phyloP scores from a whole-genome alignment of 208 protist genomes.

The Leishmania martiniquensis region DNA sequence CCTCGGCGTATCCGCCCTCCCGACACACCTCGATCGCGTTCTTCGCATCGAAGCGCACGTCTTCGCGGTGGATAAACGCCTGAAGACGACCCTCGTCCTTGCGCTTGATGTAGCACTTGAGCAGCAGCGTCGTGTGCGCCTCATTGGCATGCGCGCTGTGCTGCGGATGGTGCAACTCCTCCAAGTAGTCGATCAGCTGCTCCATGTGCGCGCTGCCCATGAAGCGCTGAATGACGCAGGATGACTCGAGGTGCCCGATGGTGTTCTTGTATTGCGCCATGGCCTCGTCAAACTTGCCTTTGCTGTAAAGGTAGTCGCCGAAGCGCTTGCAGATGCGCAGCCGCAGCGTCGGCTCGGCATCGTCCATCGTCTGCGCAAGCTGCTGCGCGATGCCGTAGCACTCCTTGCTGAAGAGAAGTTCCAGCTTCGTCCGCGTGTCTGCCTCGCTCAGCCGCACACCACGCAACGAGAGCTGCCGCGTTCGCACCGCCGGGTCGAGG shows the following conservation, averaged over 20 bases:
- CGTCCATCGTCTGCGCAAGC: conserved; percentile 69
- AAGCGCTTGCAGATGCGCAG: conserved; percentile 94
- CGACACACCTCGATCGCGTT: conserved; percentile 95
- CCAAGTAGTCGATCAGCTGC: conserved; percentile 95
- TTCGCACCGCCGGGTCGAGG: conserved; percentile 42
- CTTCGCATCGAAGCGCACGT: conserved; percentile 93
- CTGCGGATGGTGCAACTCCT: conserved; percentile 77
- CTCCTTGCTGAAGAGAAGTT: conserved; percentile 96
- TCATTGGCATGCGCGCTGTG: conserved; percentile 72
- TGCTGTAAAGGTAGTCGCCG: conserved; percentile 95
- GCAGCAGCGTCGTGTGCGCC: conserved; percentile 96
- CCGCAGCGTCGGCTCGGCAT: conserved; percentile 60
- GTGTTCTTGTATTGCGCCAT: conserved; percentile 95
- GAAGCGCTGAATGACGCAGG: conserved; percentile 97
- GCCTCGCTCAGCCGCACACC: conserved; percentile 86
- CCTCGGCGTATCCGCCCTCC: conserved; percentile 90
- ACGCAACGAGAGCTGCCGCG: conserved; percentile 10
- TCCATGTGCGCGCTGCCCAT: conserved; percentile 94
- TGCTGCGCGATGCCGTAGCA: conserved; percentile 94
- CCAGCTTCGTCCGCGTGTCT: conserved; percentile 93
- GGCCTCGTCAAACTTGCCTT: conserved; percentile 78
- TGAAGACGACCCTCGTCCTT: conserved; percentile 90
- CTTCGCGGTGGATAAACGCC: conserved; percentile 90
- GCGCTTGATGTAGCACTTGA: conserved; percentile 97
- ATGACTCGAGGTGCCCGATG: conserved; percentile 95